Evolutionary conservation across 2,329 filamentous ascomycete genomes (phyloP).

Genomic region (Lojkania enalia): DNA sequence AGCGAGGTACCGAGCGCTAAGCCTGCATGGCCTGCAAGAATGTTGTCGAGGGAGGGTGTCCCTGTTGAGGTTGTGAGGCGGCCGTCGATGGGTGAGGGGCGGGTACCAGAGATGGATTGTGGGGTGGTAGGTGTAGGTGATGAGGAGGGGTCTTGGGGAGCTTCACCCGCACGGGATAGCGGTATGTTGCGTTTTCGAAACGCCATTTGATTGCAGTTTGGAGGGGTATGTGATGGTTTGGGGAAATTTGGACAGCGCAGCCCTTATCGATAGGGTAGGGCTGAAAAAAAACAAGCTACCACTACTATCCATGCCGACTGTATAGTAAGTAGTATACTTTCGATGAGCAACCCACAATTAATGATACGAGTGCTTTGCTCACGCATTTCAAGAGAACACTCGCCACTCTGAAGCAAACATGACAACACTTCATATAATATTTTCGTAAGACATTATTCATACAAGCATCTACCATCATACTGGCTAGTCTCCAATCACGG

Average conservation of each 20-base stretch:
- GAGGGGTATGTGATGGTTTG: neutral
- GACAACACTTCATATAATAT: no score
- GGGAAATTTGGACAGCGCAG: neutral
- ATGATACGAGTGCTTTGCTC: no score
- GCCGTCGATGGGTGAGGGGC: slow-evolving; percentile 87
- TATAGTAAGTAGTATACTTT: no score
- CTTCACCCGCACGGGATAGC: slow-evolving; percentile 47
- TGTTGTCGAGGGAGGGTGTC: slow-evolving; percentile 78
- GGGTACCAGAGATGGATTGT: slow-evolving; percentile 55
- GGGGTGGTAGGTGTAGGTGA: slow-evolving; percentile 18
- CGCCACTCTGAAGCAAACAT: no score
- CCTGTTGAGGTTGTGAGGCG: slow-evolving; percentile 89
- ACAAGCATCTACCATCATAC: no score
- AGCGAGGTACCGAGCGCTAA: slow-evolving; percentile 79
- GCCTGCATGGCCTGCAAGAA: slow-evolving; percentile 85
- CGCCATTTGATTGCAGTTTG: slow-evolving; percentile 54
- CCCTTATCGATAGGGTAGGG: neutral
- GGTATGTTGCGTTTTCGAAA: slow-evolving; percentile 70
- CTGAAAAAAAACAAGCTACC: no score
- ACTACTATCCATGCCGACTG: no score
- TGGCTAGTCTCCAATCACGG: no score
- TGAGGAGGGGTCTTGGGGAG: neutral
- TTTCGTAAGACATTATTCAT: no score
- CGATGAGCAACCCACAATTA: no score
- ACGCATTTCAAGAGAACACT: no score